These are phyloP conservation scores for Thyridium curvatum DNA, from an alignment of 2,329 filamentous ascomycete genomes.

Conservation along the genomic window DNA sequence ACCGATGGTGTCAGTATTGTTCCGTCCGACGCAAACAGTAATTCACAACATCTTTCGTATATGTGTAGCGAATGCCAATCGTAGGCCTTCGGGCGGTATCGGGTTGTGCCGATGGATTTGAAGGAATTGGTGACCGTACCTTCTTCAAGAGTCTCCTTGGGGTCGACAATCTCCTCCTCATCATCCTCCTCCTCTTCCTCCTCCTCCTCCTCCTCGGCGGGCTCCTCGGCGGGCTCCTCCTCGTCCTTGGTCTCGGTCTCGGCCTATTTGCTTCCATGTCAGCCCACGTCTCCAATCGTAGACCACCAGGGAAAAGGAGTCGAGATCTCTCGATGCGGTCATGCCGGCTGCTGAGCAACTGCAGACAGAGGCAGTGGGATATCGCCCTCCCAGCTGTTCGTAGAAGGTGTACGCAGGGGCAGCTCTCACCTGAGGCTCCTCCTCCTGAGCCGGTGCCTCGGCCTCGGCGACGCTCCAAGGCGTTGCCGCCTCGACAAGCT, in stretches of 20 bases:
- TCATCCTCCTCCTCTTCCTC: constrained; percentile 78
- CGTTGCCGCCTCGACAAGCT: constrained; percentile 58
- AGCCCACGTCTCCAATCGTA: too few relatives aligned
- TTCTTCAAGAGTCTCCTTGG: constrained; percentile 84
- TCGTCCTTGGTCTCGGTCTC: constrained; percentile 55
- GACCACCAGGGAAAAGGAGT: too few relatives aligned
- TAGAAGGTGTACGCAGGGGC: background rate
- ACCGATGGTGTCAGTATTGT: constrained; percentile 12
- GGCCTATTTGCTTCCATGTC: constrained; percentile 16
- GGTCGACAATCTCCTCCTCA: constrained; percentile 75
- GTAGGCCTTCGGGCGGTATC: too few relatives aligned
- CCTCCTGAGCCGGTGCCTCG: constrained; percentile 62
- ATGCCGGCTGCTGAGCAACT: too few relatives aligned
- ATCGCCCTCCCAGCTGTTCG: constrained; percentile 1
- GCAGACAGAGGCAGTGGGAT: too few relatives aligned
- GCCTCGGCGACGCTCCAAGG: constrained; percentile 61
- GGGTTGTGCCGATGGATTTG: background rate
- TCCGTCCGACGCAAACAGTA: too few relatives aligned
- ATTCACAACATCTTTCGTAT: too few relatives aligned
- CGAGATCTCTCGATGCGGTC: too few relatives aligned
- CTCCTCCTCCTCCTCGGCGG: constrained; percentile 54
- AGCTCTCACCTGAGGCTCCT: constrained; percentile 43
- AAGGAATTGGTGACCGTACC: constrained; percentile 51
- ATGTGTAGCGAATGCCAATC: too few relatives aligned
- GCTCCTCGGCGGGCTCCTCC: constrained; percentile 37